Evolutionary conservation across 176 grass and related monocot species (phyloP), one percentile per base, ranked within the genome.

Genomic region (Zoysia japonica): DNA sequence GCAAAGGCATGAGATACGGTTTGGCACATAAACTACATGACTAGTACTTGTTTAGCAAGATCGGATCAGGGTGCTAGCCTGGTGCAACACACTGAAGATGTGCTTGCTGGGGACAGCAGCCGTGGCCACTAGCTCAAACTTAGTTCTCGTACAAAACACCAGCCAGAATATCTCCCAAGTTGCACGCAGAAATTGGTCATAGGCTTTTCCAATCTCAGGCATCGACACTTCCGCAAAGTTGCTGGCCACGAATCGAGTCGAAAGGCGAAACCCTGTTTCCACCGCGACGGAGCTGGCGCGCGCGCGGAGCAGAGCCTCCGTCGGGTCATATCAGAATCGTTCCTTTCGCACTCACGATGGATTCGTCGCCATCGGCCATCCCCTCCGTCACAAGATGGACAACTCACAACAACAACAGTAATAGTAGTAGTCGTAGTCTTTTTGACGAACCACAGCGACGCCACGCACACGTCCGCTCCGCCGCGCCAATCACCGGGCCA

Each of bases 401-500:
- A 28, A 28, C 28, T 28, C 28, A 28, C 28, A 28, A 28, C 28
- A 28, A 28, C 28, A 28, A 28, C 28, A 28, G 28, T 28, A 28
- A 28, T 28, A 28, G 28, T 28, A 28, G 28, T 28, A 28, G 28
- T 28, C 28, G 61, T 19, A 0, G 4, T 64, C 38, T 62, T 11
- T 6, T 53, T 8, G 59, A 16, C 61, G 49, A 40, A 7, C 16
- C 51, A 16, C 48, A 41, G 7, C 36, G 37, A 48, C 54, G 38
- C 16, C 49, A 41, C 54, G 40, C 41, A 68, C 68, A 72, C 47
- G 79, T 72, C 68, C 79, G 3, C 45, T 81, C 55, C 28, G 42
- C 51, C 9, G 10, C 47, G 1, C 11, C 16, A 19, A 7, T 64
- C 35, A 7, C 5, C 13, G 0, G 6, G 11, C 47, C 20, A 14